These are phyloP conservation scores for Penicillium sp. DNA, from an alignment of 2,329 filamentous ascomycete species.

Conservation along the genomic window DNA sequence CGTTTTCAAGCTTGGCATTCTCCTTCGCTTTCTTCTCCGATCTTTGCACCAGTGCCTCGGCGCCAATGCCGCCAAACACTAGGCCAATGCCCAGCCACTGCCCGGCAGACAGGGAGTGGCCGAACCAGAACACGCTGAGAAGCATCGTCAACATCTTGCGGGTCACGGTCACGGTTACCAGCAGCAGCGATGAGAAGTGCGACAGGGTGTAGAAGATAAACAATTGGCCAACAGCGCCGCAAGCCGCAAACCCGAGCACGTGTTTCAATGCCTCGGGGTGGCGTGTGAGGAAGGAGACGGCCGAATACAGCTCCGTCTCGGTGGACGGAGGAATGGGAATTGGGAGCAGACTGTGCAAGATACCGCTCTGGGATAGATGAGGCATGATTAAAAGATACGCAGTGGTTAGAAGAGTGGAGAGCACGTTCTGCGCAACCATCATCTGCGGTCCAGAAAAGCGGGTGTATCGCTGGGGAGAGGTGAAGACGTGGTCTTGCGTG, in stretches of 20 bases:
- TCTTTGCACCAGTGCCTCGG: conserved; percentile 78
- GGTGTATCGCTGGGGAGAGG: conserved; percentile 60
- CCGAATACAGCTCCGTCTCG: conserved; percentile 75
- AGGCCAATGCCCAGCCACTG: conserved; percentile 91
- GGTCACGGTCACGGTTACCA: conserved; percentile 95
- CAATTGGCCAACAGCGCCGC: conserved; percentile 88
- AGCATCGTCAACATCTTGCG: conserved; percentile 99
- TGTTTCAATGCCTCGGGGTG: conserved; percentile 83
- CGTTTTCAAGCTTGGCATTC: conserved; percentile 53
- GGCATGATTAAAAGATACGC: conserved; percentile 76
- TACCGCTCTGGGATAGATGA: conserved; percentile 67
- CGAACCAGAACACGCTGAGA: conserved; percentile 89
- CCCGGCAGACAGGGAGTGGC: conserved; percentile 79
- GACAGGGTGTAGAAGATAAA: conserved; percentile 97
- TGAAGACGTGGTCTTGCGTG: conserved; percentile 93
- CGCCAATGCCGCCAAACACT: conserved; percentile 93
- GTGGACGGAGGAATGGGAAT: conserved; percentile 56
- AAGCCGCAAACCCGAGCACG: conserved; percentile 83
- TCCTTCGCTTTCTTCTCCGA: conserved; percentile 82
- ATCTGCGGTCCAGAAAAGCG: conserved; percentile 92
- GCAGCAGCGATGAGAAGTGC: conserved; percentile 83
- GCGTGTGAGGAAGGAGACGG: conserved; percentile 73
- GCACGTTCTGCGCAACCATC: conserved; percentile 97
- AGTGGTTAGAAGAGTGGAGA: conserved; percentile 74
- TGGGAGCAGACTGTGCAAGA: conserved; percentile 66